Evolutionary conservation across 257 asterid species (phyloP), one percentile per base, ranked within the genome.

Genomic region (Lycium ferocissimum): DNA sequence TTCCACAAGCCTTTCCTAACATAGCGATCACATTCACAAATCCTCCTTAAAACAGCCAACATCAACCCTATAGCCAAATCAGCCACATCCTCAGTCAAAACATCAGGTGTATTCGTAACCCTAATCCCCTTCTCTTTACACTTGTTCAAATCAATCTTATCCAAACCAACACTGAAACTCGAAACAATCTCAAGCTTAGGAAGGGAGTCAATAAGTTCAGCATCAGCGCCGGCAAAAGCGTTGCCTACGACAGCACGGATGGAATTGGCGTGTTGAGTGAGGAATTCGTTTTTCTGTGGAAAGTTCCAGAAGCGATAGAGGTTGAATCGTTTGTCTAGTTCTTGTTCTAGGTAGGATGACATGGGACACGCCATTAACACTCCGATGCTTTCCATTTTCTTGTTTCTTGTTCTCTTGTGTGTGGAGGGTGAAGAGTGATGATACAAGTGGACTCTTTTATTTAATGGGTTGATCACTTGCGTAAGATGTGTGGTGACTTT

Each of bases 21-120:
- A 83, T 82, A 92, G 38, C 88, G 89, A 87, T 96, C 96, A 37
- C 96, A 91, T 65, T 61, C 94, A 40, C 93, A 92, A 71, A 96
- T 84, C 84, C 91, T 91, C 92, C 98, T 86, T 76, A 94, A 45
- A 43, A 90, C 93, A 33, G 97, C 92, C 87, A 96, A 82, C 88
- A 91, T 92, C 92, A 96, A 79, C 51, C 93, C 98, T 15, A 95
- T 89, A 11, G 98, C 98, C 82, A 95, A n/a, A 84, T 96, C 98
- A 49, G 98, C 99, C 83, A 94, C 97, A 84, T 96, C 99, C 69
- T 94, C 99, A 8, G 97, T 94, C 88, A 96, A 86, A 82, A 96
- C 98, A 79, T 94, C 97, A 51, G 98, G 99, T 0, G 98, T 96
- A 87, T 92, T 91, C 9, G 97, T 91, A 84, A 96, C 99, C 94